phyloP scores from a whole-genome alignment of 2,329 filamentous ascomycete species.

The Nannizzia gypsea region DNA sequence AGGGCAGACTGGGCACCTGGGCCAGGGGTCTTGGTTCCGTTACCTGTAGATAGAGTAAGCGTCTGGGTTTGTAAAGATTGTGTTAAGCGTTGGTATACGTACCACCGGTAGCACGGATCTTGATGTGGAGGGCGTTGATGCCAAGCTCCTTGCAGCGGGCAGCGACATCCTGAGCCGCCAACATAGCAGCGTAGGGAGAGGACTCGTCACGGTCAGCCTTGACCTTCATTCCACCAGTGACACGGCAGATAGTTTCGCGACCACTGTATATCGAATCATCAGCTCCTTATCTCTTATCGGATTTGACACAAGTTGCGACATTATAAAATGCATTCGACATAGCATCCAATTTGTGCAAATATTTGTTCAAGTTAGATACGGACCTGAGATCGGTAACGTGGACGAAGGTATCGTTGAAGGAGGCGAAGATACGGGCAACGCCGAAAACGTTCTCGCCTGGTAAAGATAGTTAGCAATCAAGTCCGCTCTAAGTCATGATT shows the following conservation, averaged over 20 bases:
- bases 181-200: constrained; percentile 99
- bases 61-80: background rate
- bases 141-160: constrained; percentile 75
- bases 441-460: constrained; percentile 93
- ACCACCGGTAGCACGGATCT: constrained; percentile 99
- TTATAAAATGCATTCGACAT: background rate
- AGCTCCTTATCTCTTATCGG: background rate
- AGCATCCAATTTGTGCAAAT: background rate
- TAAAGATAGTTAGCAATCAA: constrained; percentile 6
- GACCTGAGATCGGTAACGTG: constrained; percentile 98
- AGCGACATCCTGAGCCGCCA: constrained; percentile 98
- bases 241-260: constrained; percentile 99
- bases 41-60: constrained; percentile 45
- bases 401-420: constrained; percentile 88
- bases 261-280: constrained; percentile 58
- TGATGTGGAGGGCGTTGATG: constrained; percentile 98
- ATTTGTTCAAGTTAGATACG: constrained; percentile 24
- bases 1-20: constrained; percentile 98
- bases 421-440: constrained; percentile 95
- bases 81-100: constrained; percentile 28
- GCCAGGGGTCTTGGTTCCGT: constrained; percentile 99
- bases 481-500: constrained; percentile 4
- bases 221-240: constrained; percentile 99
- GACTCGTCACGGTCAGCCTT: constrained; percentile 99
- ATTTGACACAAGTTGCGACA: background rate